phyloP scores from a whole-genome alignment of 2,329 filamentous ascomycete genomes.

The Bretziella fagacearum region DNA sequence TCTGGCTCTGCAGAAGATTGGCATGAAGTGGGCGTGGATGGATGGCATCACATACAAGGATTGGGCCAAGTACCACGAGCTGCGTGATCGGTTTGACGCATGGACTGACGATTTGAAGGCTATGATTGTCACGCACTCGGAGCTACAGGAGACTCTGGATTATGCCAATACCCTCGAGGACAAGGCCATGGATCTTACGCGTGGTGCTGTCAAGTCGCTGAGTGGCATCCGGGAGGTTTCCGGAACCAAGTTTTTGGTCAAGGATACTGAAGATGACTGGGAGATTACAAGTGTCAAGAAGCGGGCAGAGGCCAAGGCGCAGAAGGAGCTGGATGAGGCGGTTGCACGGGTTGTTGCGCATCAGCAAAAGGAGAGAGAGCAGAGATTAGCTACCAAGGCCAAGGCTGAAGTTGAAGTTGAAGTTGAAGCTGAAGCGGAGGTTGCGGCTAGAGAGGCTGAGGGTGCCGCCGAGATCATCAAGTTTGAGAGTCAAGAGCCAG shows the following conservation, averaged over 20 bases:
- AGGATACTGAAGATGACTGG: constrained; percentile 65
- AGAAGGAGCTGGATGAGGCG: constrained; percentile 9
- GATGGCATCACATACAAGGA: constrained; percentile 93
- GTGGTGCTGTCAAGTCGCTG: constrained; percentile 64
- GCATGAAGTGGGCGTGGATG: constrained; percentile 90
- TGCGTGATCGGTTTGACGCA: constrained; percentile 66
- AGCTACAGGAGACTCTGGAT: constrained; percentile 49
- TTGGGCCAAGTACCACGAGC: constrained; percentile 84
- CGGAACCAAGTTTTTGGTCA: constrained; percentile 62
- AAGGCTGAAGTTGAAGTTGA: constrained; percentile 15
- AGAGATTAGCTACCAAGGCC: constrained; percentile 11
- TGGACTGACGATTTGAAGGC: constrained; percentile 72
- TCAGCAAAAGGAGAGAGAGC: constrained; percentile 15
- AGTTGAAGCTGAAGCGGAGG: constrained; percentile 18
- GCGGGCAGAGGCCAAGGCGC: constrained; percentile 30
- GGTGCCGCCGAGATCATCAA: constrained; percentile 12
- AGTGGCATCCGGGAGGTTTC: constrained; percentile 66
- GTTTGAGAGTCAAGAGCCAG: no score
- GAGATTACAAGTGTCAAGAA: constrained; percentile 46
- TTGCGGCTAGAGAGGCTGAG: constrained; percentile 13
- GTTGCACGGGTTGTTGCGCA: constrained; percentile 16
- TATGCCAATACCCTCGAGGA: constrained; percentile 55
- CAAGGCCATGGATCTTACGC: constrained; percentile 63
- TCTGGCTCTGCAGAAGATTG: constrained; percentile 75
- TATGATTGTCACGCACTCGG: constrained; percentile 57